phyloP scores from a whole-genome alignment of 768 basidiomycete species.

The Boletus reticuloceps region DNA sequence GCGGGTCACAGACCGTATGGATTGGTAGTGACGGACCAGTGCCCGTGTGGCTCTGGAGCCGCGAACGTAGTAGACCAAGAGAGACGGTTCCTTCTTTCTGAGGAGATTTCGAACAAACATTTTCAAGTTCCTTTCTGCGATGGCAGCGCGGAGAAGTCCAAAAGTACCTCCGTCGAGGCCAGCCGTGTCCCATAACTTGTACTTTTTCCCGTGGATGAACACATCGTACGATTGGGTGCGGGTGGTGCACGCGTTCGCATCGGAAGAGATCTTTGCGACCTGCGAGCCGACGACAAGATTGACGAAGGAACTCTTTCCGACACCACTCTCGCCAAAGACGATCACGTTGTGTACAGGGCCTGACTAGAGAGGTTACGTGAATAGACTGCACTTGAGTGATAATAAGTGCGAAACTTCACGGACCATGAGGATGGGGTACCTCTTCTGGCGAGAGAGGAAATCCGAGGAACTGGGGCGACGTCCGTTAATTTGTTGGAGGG shows the following conservation, averaged over 20 bases:
- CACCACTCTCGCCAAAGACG: slow-evolving; percentile 45
- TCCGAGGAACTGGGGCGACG: neutral
- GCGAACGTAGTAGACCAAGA: slow-evolving; percentile 42
- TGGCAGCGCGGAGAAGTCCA: slow-evolving; percentile 22
- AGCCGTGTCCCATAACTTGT: slow-evolving; percentile 32
- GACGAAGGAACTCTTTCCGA: slow-evolving; percentile 43
- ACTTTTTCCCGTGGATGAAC: slow-evolving; percentile 16
- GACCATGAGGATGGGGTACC: slow-evolving; percentile 11
- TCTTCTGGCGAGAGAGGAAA: neutral
- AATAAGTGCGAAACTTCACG: slow-evolving; percentile 1
- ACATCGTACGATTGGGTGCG: slow-evolving; percentile 24
- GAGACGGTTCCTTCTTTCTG: slow-evolving; percentile 33
- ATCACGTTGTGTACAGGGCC: slow-evolving; percentile 31
- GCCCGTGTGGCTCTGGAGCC: slow-evolving; percentile 39
- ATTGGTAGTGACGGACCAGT: slow-evolving; percentile 37
- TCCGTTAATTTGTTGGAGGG: neutral
- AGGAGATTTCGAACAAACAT: slow-evolving; percentile 33
- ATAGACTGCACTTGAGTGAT: neutral
- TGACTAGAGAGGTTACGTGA: slow-evolving; percentile 2
- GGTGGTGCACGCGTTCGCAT: slow-evolving; percentile 38
- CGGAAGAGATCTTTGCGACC: slow-evolving; percentile 31
- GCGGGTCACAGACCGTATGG: slow-evolving; percentile 32
- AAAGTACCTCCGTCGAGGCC: slow-evolving; percentile 35
- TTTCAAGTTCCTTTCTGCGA: slow-evolving; percentile 28
- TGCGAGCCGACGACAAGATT: slow-evolving; percentile 36